phyloP scores from a whole-genome alignment of 495 filamentous ascomycete genomes.

The Penicillium taxi region DNA sequence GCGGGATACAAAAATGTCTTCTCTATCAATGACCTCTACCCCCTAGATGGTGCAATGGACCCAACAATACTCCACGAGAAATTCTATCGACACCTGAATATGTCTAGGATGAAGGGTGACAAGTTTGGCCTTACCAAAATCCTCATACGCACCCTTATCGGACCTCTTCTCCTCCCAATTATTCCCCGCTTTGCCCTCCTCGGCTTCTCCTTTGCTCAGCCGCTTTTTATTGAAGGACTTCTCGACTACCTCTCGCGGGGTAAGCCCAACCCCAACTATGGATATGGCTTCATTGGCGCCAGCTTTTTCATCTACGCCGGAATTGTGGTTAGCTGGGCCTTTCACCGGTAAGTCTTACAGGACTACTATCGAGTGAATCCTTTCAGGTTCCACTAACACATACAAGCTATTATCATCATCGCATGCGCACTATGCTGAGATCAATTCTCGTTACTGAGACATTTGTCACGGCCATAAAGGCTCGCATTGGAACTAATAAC shows the following conservation, averaged over 20 bases:
- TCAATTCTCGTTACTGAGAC: constrained; percentile 36
- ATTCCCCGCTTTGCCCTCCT: constrained; percentile 42
- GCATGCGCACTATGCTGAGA: constrained; percentile 29
- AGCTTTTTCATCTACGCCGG: constrained; percentile 46
- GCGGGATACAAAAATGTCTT: not conserved
- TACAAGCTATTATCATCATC: not conserved
- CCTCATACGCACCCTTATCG: constrained; percentile 16
- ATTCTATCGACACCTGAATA: too few species aligned
- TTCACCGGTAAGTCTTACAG: constrained; percentile 19
- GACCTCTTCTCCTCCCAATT: constrained; percentile 32
- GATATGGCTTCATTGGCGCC: constrained; percentile 50
- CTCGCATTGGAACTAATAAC: constrained; percentile 16
- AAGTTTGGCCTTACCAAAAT: constrained; percentile 5
- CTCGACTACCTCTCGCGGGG: constrained; percentile 23
- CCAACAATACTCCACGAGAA: not conserved
- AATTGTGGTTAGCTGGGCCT: constrained; percentile 39
- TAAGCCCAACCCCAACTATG: constrained; percentile 10
- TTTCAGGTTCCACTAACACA: too few species aligned
- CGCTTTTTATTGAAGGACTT: constrained; percentile 43
- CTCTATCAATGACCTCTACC: not conserved
- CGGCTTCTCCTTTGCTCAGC: constrained; percentile 48
- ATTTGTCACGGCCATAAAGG: constrained; percentile 22
- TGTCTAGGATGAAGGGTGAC: not conserved
- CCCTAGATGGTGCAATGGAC: not conserved
- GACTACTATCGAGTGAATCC: too few species aligned